phyloP scores from a whole-genome alignment of 2,329 filamentous ascomycete genomes.

The Eutypella sp. region DNA sequence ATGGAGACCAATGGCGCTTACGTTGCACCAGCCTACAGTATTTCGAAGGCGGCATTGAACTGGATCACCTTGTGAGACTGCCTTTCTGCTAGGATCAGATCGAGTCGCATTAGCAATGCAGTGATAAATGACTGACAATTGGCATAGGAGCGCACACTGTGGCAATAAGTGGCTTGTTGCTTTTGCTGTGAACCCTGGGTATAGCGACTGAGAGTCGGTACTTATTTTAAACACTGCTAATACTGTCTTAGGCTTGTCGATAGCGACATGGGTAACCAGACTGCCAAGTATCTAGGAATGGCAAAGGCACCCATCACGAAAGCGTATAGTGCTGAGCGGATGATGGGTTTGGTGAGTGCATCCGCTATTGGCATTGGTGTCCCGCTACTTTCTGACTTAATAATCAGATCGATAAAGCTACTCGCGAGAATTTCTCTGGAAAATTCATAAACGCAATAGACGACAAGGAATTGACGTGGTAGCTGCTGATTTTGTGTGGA shows the following conservation, averaged over 20 bases:
- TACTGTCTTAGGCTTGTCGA: constrained; percentile 1
- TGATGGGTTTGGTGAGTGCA: constrained; percentile 7
- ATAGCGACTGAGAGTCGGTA: not conserved
- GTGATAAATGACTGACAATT: not conserved
- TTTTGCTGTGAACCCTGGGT: constrained; percentile 5
- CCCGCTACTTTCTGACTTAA: not conserved
- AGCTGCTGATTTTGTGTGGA: not conserved
- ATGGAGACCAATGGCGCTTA: constrained; percentile 11
- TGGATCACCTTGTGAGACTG: constrained; percentile 22
- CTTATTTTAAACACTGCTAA: not conserved
- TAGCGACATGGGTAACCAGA: constrained; percentile 4
- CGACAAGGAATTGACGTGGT: constrained; percentile 7
- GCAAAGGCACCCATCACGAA: constrained; percentile 5
- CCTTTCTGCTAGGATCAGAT: not conserved
- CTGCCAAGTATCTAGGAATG: constrained; percentile 5
- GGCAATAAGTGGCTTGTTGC: constrained; percentile 5
- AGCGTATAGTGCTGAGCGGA: constrained; percentile 4
- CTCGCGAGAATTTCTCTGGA: constrained; percentile 3
- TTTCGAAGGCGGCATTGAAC: constrained; percentile 27
- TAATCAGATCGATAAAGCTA: constrained; percentile 3
- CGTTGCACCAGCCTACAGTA: constrained; percentile 22
- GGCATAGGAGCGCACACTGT: constrained; percentile 1
- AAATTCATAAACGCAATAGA: constrained; percentile 4
- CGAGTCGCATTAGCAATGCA: not conserved
- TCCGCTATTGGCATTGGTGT: not conserved